Percentiles rank a stretch among this genome's conserved stretches.
Conservation (phyloP, 768 basidiomycete genomes). For the Lentinus tigrinus region DNA sequence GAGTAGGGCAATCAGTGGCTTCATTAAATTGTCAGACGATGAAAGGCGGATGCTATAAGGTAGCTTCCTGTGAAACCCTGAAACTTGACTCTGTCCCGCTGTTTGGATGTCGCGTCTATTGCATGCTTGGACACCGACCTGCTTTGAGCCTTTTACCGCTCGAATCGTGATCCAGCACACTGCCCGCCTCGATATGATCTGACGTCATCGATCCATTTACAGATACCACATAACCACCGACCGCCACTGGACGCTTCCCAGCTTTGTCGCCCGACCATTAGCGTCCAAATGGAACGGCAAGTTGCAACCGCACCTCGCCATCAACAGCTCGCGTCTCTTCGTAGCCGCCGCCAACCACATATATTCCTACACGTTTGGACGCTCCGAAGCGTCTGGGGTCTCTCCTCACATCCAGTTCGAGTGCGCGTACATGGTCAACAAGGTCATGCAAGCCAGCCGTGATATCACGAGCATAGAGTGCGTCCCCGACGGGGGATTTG, state of each 20-base stretch:
- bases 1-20: too few species aligned
- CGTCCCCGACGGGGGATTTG: conserved; percentile 25
- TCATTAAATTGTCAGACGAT: too few species aligned
- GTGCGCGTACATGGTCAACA: conserved; percentile 23
- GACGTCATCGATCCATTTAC: not conserved
- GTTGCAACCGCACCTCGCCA: conserved; percentile 54
- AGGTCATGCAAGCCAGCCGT: conserved; percentile 23
- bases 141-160: too few species aligned
- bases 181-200: not conserved
- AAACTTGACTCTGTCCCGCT: too few species aligned
- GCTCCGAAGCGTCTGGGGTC: conserved; percentile 3
- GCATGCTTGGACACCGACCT: too few species aligned
- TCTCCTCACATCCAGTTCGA: conserved; percentile 26
- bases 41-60: too few species aligned
- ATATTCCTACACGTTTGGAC: conserved; percentile 55
- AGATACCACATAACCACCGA: conserved; percentile 55
- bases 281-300: conserved; percentile 57
- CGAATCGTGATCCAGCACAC: too few species aligned
- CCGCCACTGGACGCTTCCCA: conserved; percentile 45
- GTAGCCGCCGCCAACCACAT: conserved; percentile 60
- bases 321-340: conserved; percentile 53
- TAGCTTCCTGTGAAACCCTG: too few species aligned
- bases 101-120: too few species aligned
- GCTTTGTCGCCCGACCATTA: conserved; percentile 65
- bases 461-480: conserved; percentile 33